These are phyloP conservation scores for Lachnellula arida DNA, from an alignment of 2,329 filamentous ascomycete species.

Conservation along the genomic window DNA sequence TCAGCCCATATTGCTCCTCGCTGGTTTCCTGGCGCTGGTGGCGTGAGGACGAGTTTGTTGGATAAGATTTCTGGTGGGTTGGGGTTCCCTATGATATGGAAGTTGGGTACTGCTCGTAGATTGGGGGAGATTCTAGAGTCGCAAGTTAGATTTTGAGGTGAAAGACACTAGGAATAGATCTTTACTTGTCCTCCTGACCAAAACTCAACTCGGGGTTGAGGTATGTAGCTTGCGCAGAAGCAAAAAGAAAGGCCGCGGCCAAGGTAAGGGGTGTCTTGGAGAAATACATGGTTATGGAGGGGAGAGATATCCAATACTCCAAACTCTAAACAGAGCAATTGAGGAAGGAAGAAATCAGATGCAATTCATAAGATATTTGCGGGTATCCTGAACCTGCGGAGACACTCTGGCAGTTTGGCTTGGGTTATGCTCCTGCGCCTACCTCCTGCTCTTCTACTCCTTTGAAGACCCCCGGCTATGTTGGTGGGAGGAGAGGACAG, in stretches of 20 bases:
- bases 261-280: conserved; percentile 19
- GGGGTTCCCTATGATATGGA: conserved; percentile 38
- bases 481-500: conserved; percentile 21
- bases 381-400: not conserved
- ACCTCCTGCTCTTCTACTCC: conserved; percentile 2
- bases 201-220: conserved; percentile 37
- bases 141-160: conserved; percentile 6
- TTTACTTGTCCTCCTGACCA: conserved; percentile 38
- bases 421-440: not conserved
- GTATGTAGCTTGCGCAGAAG: conserved; percentile 29
- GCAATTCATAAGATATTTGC: conserved; percentile 2
- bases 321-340: conserved; percentile 6
- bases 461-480: conserved; percentile 14
- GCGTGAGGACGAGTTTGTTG: conserved; percentile 88
- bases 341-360: conserved; percentile 1
- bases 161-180: not conserved
- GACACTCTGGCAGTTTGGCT: conserved; percentile 6
- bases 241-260: conserved; percentile 24
- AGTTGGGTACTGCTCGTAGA: conserved; percentile 27
- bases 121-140: conserved; percentile 30
- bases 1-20: conserved; percentile 81
- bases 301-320: not conserved
- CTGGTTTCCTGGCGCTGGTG: conserved; percentile 78
- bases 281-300: conserved; percentile 19
- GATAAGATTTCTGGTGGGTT: conserved; percentile 63